Conservation (phyloP, 2,329 filamentous ascomycete genomes). For the Xylaria sp. region DNA sequence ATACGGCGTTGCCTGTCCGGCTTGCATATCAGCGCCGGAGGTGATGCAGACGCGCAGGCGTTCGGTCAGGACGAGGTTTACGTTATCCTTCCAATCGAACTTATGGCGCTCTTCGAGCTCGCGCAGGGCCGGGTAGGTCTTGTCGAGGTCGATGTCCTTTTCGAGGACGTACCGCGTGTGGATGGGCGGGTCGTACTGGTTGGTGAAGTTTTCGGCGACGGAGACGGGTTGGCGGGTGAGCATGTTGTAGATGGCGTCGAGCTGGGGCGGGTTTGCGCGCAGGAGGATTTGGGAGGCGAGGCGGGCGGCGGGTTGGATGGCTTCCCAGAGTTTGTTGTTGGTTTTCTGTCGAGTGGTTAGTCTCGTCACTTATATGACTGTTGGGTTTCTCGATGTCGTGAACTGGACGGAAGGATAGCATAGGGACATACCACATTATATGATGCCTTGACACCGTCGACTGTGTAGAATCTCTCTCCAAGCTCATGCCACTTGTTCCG, state of each 20-base stretch:
- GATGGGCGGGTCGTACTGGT: background rate
- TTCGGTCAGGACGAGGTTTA: slow-evolving; percentile 4
- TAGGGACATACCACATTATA: slow-evolving; percentile 24
- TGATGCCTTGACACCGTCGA: slow-evolving; percentile 22
- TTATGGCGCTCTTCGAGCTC: slow-evolving; percentile 1
- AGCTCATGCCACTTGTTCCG: slow-evolving; percentile 15
- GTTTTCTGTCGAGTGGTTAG: slow-evolving; percentile 9
- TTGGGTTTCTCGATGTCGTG: no score
- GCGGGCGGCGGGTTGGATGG: slow-evolving; percentile 27
- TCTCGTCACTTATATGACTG: background rate
- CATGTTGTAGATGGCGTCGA: slow-evolving; percentile 22
- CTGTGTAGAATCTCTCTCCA: slow-evolving; percentile 23
- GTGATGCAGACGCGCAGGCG: slow-evolving; percentile 16
- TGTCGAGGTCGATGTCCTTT: slow-evolving; percentile 12
- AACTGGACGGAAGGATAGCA: background rate
- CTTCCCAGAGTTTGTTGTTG: slow-evolving; percentile 27
- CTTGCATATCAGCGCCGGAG: background rate
- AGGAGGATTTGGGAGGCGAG: slow-evolving; percentile 21
- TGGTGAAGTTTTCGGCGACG: background rate
- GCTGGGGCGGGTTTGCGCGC: slow-evolving; percentile 4
- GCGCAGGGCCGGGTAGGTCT: slow-evolving; percentile 9
- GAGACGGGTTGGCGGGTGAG: slow-evolving; percentile 20
- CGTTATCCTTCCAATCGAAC: slow-evolving; percentile 19
- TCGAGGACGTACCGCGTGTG: slow-evolving; percentile 12
- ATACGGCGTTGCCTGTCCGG: no score